These are phyloP conservation scores for Rosa rugosa DNA, from an alignment of 306 rosid species.

Conservation along the genomic window DNA sequence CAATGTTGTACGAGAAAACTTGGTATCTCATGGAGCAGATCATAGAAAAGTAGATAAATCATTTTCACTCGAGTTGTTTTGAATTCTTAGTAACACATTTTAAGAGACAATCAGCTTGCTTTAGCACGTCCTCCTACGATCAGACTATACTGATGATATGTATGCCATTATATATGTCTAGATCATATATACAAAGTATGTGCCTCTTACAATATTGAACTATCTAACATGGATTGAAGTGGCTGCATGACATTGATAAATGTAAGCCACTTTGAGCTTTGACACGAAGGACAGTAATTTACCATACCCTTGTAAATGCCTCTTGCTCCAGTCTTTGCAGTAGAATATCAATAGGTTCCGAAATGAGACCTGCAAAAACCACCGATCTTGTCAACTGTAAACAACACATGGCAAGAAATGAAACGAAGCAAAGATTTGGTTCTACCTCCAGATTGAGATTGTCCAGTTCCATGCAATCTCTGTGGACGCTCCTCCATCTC, in stretches of 20 bases:
- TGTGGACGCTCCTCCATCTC: constrained; percentile 43
- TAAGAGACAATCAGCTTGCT: neutral
- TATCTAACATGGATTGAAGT: neutral
- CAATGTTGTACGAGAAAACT: neutral
- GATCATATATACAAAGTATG: neutral
- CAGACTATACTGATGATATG: neutral
- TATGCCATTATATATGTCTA: neutral
- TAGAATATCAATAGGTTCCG: constrained; percentile 56
- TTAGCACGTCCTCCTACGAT: neutral
- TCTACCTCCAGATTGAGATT: constrained; percentile 55
- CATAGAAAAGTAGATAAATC: neutral
- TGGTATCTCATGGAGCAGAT: neutral
- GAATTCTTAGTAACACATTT: neutral
- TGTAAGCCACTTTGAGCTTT: neutral
- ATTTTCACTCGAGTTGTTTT: neutral
- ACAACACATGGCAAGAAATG: neutral
- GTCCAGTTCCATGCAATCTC: constrained; percentile 37
- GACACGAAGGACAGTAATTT: neutral
- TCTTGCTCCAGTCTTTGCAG: constrained; percentile 78
- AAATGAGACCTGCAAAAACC: constrained; percentile 56
- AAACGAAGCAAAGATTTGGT: neutral
- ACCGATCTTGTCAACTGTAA: neutral
- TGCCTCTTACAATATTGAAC: neutral
- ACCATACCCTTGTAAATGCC: constrained; percentile 72
- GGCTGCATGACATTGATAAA: neutral